These are phyloP conservation scores for Ganoderma boninense DNA, from an alignment of 1,284 basidiomycete genomes.

Conservation along the genomic window DNA sequence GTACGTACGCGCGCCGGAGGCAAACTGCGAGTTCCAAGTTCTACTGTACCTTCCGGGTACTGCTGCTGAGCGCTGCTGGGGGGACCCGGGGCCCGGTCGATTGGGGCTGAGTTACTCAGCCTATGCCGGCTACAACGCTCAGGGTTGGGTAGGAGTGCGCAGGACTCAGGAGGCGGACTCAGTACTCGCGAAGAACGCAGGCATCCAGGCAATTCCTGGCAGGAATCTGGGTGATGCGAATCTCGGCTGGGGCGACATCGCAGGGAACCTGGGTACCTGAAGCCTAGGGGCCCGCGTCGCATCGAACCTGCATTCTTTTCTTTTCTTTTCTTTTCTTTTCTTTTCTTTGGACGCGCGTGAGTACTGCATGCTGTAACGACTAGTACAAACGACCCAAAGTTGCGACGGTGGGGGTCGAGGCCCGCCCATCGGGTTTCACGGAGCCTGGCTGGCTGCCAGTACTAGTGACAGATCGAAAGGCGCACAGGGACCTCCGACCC, in stretches of 20 bases:
- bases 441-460: not conserved
- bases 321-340: too few species aligned
- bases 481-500: not conserved
- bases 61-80: too few species aligned
- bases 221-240: not conserved
- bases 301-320: not conserved
- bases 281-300: not conserved
- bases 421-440: not conserved
- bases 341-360: not conserved
- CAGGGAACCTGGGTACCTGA: not conserved
- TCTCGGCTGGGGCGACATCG: constrained; percentile 1
- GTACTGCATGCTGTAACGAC: too few species aligned
- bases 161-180: not conserved
- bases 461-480: not conserved
- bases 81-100: not conserved
- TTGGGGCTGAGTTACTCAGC: not conserved
- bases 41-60: not conserved
- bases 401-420: not conserved
- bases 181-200: not conserved
- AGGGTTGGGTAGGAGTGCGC: too few species aligned
- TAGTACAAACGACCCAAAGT: not conserved
- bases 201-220: not conserved
- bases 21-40: not conserved
- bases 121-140: not conserved
- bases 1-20: not conserved